A percentile compares a stretch with the other conserved stretches of the same genome.
These are phyloP conservation scores for Pisolithus albus DNA, from an alignment of 768 basidiomycete genomes.

Conservation along the genomic window DNA sequence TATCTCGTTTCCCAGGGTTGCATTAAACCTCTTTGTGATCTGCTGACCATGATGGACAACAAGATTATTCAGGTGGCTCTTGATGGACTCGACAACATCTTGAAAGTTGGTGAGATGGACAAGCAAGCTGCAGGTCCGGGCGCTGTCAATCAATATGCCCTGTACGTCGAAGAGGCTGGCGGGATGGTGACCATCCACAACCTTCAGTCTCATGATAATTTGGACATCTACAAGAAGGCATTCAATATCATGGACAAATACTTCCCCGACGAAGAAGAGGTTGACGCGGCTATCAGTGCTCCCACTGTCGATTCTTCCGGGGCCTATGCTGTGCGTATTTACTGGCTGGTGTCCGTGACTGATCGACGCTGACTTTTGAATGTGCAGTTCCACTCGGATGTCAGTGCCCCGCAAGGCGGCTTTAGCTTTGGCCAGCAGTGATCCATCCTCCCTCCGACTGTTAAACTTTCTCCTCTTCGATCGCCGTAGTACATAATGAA, in stretches of 20 bases:
- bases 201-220: conserved; percentile 97
- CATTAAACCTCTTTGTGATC: conserved; percentile 96
- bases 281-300: conserved; percentile 75
- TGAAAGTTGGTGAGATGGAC: conserved; percentile 96
- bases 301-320: conserved; percentile 69
- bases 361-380: conserved; percentile 4
- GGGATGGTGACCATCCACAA: conserved; percentile 99
- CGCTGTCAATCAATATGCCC: conserved; percentile 85
- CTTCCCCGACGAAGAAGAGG: conserved; percentile 96
- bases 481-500: conserved; percentile 15
- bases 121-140: conserved; percentile 77
- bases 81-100: conserved; percentile 95
- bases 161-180: conserved; percentile 94
- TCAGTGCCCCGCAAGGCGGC: conserved; percentile 87
- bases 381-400: conserved; percentile 72
- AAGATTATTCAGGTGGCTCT: conserved; percentile 99
- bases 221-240: conserved; percentile 99
- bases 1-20: conserved; percentile 97
- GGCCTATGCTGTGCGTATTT: conserved; percentile 61
- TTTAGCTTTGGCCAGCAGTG: conserved; percentile 84
- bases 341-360: background rate
- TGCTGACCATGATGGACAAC: conserved; percentile 98
- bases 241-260: conserved; percentile 98
- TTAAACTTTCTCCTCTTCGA: conserved; percentile 1
- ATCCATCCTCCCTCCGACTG: conserved; percentile 3